Base-by-base conservation (phyloP, 345 rosid species). In the Ricinus communis region DNA sequence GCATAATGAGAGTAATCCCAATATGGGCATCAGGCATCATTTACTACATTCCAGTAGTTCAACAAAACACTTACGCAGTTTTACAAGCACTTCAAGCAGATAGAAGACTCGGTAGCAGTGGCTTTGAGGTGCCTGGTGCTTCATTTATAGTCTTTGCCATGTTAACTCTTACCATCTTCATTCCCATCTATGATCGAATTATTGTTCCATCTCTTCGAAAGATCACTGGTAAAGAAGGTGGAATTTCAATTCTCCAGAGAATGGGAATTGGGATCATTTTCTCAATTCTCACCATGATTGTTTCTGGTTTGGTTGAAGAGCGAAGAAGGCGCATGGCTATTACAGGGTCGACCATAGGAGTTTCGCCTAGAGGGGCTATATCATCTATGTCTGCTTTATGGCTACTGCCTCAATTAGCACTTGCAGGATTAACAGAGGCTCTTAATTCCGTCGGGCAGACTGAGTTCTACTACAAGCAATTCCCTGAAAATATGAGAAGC, bases 41-140 rank as follows among this genome's bases (percentile, higher is more conserved):
- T 8, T 87, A 66, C 74, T 67, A 77, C 25, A 51, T 82, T 36
- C 80, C 80, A 21, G 55, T 82, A 54, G 70, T 71, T 51, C 93
- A 85, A 77, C 88, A 85, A 62, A 78, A 82, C 14, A 87, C 87
- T 22, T 88, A 85, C 51, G 79, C 82, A 33, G 82, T 87, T 58
- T 82, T 87, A 55, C 91, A 89, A 53, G 86, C 91, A 18, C 77
- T 84, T 50, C 93, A 89, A 74, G 60, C 79, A 0, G 85, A 89
- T 62, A 76, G 91, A 57, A 66, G 68, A 7, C 66, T 82, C 1
- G 83, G 87, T 11, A 72, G 49, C 25, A 33, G 6, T 21, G 41
- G 19, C 24, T 87, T 88, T 64, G 31, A 77, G 69, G 75, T 88
- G 16, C 91, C 93, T 1, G 89, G 89, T 0, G 89, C 85, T 28